A percentile compares a stretch with the other conserved stretches of the same genome.
Evolutionary conservation across 176 grass and related monocot species (phyloP).

Genomic region (Miscanthus lutarioriparius): DNA sequence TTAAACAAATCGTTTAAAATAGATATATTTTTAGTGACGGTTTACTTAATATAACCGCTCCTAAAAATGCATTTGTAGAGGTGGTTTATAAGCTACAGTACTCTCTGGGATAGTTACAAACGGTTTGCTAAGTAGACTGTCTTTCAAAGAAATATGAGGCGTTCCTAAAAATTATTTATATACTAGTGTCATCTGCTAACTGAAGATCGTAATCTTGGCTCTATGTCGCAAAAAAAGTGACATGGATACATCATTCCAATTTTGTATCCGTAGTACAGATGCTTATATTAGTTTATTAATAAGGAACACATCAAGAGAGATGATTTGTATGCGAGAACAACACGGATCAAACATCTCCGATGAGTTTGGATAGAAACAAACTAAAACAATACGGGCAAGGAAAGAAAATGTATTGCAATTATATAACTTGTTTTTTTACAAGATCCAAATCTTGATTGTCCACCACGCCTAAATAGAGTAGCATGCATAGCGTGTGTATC

Average conservation of each 20-base stretch:
- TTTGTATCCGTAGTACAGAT: neutral
- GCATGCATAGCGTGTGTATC: slow-evolving; percentile 10
- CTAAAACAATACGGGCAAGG: slow-evolving; percentile 19
- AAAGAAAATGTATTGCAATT: slow-evolving; percentile 14
- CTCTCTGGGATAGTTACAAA: too few relatives aligned
- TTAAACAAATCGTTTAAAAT: too few relatives aligned
- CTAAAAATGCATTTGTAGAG: too few relatives aligned
- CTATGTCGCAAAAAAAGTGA: neutral
- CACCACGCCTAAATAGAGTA: neutral
- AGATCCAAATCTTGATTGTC: neutral
- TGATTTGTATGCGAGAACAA: neutral
- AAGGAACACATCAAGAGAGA: neutral
- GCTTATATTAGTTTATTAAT: neutral
- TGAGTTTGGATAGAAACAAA: slow-evolving; percentile 22
- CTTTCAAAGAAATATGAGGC: too few relatives aligned
- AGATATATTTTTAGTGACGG: too few relatives aligned
- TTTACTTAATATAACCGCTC: too few relatives aligned
- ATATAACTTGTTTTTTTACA: neutral
- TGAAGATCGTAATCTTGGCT: too few relatives aligned
- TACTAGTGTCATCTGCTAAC: too few relatives aligned
- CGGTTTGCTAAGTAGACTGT: too few relatives aligned
- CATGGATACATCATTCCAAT: neutral
- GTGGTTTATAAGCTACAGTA: too few relatives aligned
- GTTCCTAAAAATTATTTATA: too few relatives aligned
- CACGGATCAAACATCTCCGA: slow-evolving; percentile 1